Evolutionary conservation across 2,329 filamentous ascomycete species (phyloP).

Genomic region (Aspergillus pseudoglaucus): DNA sequence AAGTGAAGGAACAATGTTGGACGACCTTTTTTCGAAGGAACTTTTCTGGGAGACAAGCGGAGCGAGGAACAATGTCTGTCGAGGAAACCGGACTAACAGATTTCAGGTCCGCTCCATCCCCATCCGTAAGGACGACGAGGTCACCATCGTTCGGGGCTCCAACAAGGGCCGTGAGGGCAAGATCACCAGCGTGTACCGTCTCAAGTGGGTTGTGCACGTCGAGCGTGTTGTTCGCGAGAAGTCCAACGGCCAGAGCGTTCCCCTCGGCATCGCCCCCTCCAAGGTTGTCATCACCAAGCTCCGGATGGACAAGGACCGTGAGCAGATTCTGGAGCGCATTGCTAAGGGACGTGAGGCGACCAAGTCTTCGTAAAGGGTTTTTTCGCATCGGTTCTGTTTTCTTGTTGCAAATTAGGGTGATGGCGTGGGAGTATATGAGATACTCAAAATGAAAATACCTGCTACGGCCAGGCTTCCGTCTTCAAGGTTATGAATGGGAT

Average conservation of each 20-base stretch:
- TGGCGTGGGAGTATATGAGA: slow-evolving; percentile 12
- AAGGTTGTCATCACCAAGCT: slow-evolving; percentile 99
- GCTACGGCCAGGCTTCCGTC: slow-evolving; percentile 11
- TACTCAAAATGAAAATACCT: slow-evolving; percentile 14
- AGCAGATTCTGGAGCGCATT: slow-evolving; percentile 43
- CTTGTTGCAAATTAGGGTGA: slow-evolving; percentile 12
- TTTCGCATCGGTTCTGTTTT: slow-evolving; percentile 44
- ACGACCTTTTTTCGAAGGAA: background rate
- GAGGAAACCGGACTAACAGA: slow-evolving; percentile 1
- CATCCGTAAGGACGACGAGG: slow-evolving; percentile 96
- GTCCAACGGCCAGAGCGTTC: slow-evolving; percentile 91
- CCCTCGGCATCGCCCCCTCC: slow-evolving; percentile 88
- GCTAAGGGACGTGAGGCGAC: slow-evolving; percentile 35
- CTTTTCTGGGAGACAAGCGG: no score
- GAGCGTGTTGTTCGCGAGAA: slow-evolving; percentile 97
- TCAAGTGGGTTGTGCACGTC: slow-evolving; percentile 96
- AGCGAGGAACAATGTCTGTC: background rate
- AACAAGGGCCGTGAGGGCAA: slow-evolving; percentile 99
- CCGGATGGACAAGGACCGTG: slow-evolving; percentile 65
- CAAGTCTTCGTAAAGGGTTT: slow-evolving; percentile 5
- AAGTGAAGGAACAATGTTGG: background rate
- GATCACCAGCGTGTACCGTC: slow-evolving; percentile 93
- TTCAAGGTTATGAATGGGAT: slow-evolving; percentile 12
- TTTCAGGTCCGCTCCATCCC: slow-evolving; percentile 84
- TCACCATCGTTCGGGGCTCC: slow-evolving; percentile 81